phyloP scores from a whole-genome alignment of 1,284 basidiomycete genomes.

The Ganoderma lingzhi region DNA sequence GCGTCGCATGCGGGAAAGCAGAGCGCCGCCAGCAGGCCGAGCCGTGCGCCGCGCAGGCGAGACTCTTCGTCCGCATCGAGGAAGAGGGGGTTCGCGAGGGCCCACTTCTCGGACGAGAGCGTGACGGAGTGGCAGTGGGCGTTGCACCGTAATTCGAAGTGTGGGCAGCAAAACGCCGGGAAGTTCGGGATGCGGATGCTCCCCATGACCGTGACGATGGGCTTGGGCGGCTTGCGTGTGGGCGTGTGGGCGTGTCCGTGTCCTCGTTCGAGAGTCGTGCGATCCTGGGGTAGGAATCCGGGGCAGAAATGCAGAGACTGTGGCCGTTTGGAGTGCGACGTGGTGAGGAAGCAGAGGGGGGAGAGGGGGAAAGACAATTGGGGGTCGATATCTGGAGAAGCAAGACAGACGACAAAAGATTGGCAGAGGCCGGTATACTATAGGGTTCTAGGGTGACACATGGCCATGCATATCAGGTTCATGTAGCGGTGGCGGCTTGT shows the following conservation, averaged over 20 bases:
- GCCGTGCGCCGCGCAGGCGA: conserved; percentile 49
- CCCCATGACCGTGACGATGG: conserved; percentile 22
- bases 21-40: conserved; percentile 61
- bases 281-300: conserved; percentile 1
- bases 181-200: conserved; percentile 72
- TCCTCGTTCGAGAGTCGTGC: neutral
- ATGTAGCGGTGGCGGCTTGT: conserved; percentile 8
- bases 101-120: conserved; percentile 56
- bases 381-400: conserved; percentile 6
- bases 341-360: conserved; percentile 9
- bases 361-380: neutral
- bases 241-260: conserved; percentile 3
- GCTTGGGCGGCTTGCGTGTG: neutral
- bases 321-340: neutral
- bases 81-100: conserved; percentile 38
- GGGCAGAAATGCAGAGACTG: neutral
- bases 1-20: conserved; percentile 66
- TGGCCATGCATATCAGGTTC: conserved; percentile 16
- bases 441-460: conserved; percentile 12
- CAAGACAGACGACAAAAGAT: conserved; percentile 4
- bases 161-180: conserved; percentile 47
- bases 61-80: conserved; percentile 41
- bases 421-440: conserved; percentile 10
- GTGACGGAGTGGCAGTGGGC: conserved; percentile 55
- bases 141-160: conserved; percentile 62